Evolutionary conservation across 2,329 filamentous ascomycete genomes (phyloP).

Genomic region (Fusarium avenaceum): DNA sequence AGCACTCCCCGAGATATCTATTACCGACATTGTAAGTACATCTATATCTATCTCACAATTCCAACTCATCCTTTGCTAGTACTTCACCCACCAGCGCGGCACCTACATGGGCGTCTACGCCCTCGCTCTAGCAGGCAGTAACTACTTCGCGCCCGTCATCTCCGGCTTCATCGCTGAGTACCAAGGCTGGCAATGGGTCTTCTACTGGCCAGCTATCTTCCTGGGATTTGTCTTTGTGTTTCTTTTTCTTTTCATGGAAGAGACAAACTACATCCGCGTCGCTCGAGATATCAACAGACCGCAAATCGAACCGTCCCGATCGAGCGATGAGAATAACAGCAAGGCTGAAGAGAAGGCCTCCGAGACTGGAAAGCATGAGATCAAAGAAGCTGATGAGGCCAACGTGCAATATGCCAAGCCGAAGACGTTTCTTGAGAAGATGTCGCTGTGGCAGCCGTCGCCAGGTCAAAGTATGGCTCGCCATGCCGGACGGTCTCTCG

Average conservation of each 20-base stretch:
- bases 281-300: neutral
- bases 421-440: constrained; percentile 60
- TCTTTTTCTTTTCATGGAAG: constrained; percentile 70
- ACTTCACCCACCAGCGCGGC: constrained; percentile 59
- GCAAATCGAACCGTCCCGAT: neutral
- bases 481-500: constrained; percentile 55
- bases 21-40: constrained; percentile 56
- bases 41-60: accelerated
- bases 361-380: constrained; percentile 6
- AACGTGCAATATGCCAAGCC: neutral
- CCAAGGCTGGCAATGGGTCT: constrained; percentile 59
- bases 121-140: constrained; percentile 56
- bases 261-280: constrained; percentile 66
- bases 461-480: constrained; percentile 52
- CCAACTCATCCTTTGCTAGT: constrained; percentile 25
- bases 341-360: neutral
- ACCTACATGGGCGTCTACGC: constrained; percentile 61
- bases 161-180: constrained; percentile 60
- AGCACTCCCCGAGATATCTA: constrained; percentile 60
- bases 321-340: constrained; percentile 19
- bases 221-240: constrained; percentile 54
- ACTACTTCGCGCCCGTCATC: constrained; percentile 61
- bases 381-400: constrained; percentile 18
- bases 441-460: constrained; percentile 57
- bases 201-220: constrained; percentile 60